A percentile compares a stretch with the other conserved stretches of the same genome.
These are phyloP conservation scores for Spathaspora sp. DNA, from an alignment of 1,139 yeast genomes.

Conservation along the genomic window DNA sequence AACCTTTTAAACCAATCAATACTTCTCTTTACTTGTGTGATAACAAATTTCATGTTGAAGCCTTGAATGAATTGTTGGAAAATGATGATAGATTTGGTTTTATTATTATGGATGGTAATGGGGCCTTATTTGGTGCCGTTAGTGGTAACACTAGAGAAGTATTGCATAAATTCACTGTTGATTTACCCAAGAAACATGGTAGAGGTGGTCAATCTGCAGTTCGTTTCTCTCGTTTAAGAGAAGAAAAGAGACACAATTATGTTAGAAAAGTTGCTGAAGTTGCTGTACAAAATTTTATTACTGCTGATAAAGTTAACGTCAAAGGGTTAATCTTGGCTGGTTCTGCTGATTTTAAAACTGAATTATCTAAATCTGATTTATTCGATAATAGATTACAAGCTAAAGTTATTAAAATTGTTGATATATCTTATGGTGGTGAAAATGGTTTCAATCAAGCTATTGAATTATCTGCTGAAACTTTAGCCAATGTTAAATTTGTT, in stretches of 20 bases:
- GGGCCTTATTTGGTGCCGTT: conserved; percentile 93
- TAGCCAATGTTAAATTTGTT: conserved; percentile 93
- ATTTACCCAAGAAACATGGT: conserved; percentile 98
- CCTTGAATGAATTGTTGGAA: conserved; percentile 88
- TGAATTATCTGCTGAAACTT: conserved; percentile 93
- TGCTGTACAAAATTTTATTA: conserved; percentile 94
- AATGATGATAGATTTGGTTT: conserved; percentile 96
- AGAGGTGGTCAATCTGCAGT: conserved; percentile 99
- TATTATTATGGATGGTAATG: conserved; percentile 99
- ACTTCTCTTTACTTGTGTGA: conserved; percentile 95
- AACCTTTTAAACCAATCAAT: conserved; percentile 97
- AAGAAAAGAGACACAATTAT: conserved; percentile 97
- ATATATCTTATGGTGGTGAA: conserved; percentile 98
- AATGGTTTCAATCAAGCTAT: conserved; percentile 99
- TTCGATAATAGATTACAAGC: conserved; percentile 87
- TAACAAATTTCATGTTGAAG: conserved; percentile 97
- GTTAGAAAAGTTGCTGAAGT: conserved; percentile 97
- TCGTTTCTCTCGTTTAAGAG: conserved; percentile 98
- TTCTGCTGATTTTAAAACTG: conserved; percentile 97
- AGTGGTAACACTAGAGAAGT: conserved; percentile 97
- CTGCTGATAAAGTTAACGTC: conserved; percentile 88
- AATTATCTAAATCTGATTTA: conserved; percentile 86
- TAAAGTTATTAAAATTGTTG: conserved; percentile 88
- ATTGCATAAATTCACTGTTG: conserved; percentile 93
- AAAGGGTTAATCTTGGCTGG: conserved; percentile 96